phyloP scores from a whole-genome alignment of 1,139 yeast genomes.

The Geotrichum fermentans region DNA sequence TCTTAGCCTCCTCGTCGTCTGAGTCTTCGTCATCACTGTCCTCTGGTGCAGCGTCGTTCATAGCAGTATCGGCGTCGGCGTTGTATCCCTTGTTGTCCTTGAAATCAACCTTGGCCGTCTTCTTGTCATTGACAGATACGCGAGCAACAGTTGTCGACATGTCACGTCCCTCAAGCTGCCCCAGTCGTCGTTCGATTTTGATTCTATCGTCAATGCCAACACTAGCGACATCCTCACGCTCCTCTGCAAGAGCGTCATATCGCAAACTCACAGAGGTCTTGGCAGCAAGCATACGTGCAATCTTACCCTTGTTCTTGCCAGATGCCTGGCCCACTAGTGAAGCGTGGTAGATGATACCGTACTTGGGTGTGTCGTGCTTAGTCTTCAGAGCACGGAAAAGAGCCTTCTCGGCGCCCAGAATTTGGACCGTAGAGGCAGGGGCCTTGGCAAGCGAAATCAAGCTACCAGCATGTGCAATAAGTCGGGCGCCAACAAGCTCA shows the following conservation, averaged over 20 bases:
- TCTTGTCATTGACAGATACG: constrained; percentile 35
- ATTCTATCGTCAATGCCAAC: constrained; percentile 88
- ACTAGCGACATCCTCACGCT: constrained; percentile 83
- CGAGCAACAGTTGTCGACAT: constrained; percentile 33
- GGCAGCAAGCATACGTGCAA: constrained; percentile 97
- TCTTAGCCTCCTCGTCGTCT: constrained; percentile 23
- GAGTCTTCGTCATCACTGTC: constrained; percentile 27
- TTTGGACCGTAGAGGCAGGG: constrained; percentile 86
- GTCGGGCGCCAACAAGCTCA: constrained; percentile 96
- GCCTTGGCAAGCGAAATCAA: constrained; percentile 92
- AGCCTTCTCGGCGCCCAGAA: constrained; percentile 57
- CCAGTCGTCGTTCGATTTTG: constrained; percentile 90
- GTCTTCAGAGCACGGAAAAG: constrained; percentile 97
- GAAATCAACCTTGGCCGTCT: constrained; percentile 20
- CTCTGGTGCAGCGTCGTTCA: constrained; percentile 29
- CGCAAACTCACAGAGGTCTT: constrained; percentile 95
- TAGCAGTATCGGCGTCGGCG: constrained; percentile 79
- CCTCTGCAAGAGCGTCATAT: constrained; percentile 96
- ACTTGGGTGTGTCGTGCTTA: constrained; percentile 97
- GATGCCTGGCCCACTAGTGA: constrained; percentile 96
- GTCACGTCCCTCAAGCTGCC: constrained; percentile 89
- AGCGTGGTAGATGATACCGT: constrained; percentile 95
- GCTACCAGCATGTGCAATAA: constrained; percentile 97
- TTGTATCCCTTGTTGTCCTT: constrained; percentile 61
- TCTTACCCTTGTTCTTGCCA: constrained; percentile 96